Percentiles rank a stretch among this genome's conserved stretches.
Evolutionary conservation across 2,329 filamentous ascomycete genomes (phyloP).

Genomic region (Aspergillus fischeri): DNA sequence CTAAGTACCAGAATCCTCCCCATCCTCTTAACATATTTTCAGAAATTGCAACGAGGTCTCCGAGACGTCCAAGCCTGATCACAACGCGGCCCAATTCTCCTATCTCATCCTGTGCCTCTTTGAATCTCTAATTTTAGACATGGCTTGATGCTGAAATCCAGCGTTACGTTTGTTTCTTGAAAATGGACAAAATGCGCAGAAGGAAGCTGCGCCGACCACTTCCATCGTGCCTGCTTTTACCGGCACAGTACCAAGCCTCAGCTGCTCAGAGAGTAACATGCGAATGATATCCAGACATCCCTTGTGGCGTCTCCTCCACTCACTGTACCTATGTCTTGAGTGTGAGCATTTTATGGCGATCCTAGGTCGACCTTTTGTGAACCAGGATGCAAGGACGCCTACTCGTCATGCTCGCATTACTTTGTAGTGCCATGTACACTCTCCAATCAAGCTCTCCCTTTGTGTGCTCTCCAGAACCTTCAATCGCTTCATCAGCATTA

Average conservation of each 20-base stretch:
- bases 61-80: neutral
- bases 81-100: neutral
- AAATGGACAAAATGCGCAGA: neutral
- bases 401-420: neutral
- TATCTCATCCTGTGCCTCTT: neutral
- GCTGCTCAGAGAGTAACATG: neutral
- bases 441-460: neutral
- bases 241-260: neutral
- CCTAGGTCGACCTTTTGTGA: neutral
- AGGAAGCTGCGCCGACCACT: neutral
- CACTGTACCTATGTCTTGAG: neutral
- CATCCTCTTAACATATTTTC: neutral
- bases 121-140: neutral
- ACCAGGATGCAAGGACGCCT: neutral
- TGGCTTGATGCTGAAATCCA: neutral
- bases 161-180: neutral
- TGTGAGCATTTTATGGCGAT: neutral
- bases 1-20: neutral
- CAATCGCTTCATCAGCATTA: neutral
- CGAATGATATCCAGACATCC: neutral
- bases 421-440: neutral
- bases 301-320: neutral
- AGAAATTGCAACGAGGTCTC: neutral
- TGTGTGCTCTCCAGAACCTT: neutral
- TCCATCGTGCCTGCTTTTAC: neutral